These are phyloP conservation scores for Phytophthora macrochlamydospora DNA, from an alignment of 352 stramenopile species.

Conservation along the genomic window DNA sequence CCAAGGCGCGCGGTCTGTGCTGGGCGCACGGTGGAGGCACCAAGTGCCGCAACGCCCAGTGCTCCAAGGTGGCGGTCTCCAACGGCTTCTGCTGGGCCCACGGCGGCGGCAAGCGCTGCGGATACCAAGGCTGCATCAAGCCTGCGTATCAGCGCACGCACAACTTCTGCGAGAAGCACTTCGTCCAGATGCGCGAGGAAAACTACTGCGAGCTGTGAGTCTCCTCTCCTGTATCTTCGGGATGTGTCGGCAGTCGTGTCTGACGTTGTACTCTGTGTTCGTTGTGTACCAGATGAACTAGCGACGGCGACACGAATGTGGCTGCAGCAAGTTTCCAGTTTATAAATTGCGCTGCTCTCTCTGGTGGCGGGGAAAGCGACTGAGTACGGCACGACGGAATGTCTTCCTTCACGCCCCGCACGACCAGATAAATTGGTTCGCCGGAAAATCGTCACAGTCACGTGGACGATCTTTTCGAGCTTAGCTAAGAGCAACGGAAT, in stretches of 20 bases:
- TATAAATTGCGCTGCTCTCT: neutral
- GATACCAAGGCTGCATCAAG: conserved; percentile 30
- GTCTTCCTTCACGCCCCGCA: neutral
- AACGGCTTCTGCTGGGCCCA: conserved; percentile 49
- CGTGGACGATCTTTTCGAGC: neutral
- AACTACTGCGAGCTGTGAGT: conserved; percentile 23
- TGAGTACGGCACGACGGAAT: conserved; percentile 2
- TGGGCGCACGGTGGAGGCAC: conserved; percentile 55
- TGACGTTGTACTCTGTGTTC: neutral
- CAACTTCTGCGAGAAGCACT: conserved; percentile 49
- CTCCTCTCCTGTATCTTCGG: neutral
- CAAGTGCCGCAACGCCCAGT: conserved; percentile 31
- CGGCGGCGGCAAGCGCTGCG: conserved; percentile 46
- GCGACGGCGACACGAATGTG: neutral
- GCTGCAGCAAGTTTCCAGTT: neutral
- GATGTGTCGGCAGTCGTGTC: neutral
- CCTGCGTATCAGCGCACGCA: conserved; percentile 45
- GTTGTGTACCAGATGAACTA: neutral
- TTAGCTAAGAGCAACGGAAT: too few species aligned
- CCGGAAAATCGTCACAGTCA: neutral
- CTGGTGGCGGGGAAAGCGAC: neutral
- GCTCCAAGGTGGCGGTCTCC: conserved; percentile 45
- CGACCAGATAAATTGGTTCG: neutral
- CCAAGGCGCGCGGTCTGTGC: conserved; percentile 43
- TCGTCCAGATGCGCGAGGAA: conserved; percentile 17